Base-by-base conservation (phyloP, 345 rosid species). In the Schrenkiella parvula region DNA sequence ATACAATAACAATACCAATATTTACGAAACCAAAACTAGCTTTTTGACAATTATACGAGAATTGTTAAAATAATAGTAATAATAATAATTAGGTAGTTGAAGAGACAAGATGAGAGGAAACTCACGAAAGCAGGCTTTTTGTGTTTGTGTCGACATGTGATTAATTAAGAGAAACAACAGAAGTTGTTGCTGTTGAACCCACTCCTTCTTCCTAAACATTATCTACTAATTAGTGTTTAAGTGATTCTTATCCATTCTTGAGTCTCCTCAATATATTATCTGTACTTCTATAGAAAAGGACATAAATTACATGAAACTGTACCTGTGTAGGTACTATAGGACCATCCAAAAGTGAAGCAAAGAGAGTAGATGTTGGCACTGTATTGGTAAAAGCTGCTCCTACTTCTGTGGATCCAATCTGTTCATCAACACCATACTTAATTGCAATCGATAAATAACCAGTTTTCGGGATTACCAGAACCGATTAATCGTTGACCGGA, bases 121-220 rank as follows among this genome's bases (percentile, higher is more conserved):
- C 72, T 66, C 66, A 65, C 72, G 66, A 35, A 66, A 73, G 52
- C 72, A 73, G 72, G 48, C 59, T 56, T 44, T n/a, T 35, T 73
- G 72, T 73, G 76, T 72, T 63, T 66, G 32, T 55, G 66, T 73
- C 71, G 25, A 55, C 77, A 73, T 73, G 71, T 64, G 39, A 54
- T 65, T 56, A 35, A 77, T 79, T 75, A 85, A 78, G 78, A 79
- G 78, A 86, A 86, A 75, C 79, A 82, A 74, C 83, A 81, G 80
- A 82, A 82, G 79, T 25, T 65, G 60, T 77, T 83, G 88, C 55
- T 64, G 81, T 67, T 64, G 80, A 83, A 73, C 80, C 80, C 87
- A 53, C 88, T 11, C 80, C 91, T 53, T 76, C 82, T 68, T 82
- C 86, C 89, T 67, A 32, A 28, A 67, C 34, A 19, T 42, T 11